Evolutionary conservation across 495 filamentous ascomycete genomes (phyloP).

Genomic region (Peziza echinospora): DNA sequence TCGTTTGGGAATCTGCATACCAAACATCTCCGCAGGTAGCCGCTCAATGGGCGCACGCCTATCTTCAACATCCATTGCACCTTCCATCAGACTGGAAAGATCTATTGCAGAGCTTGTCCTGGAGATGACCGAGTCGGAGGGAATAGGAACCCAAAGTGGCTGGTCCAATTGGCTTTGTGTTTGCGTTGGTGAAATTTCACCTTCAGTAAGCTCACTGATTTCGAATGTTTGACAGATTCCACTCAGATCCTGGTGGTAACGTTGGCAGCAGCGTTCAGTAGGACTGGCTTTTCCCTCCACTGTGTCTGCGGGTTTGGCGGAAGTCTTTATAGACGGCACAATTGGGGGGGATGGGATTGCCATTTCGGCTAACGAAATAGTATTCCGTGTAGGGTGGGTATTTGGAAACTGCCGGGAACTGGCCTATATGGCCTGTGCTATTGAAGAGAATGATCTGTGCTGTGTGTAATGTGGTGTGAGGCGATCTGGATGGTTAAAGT

Average conservation of each 20-base stretch:
- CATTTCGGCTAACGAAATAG: neutral
- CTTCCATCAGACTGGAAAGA: slow-evolving; percentile 3
- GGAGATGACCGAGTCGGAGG: slow-evolving; percentile 1
- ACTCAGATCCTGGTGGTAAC: neutral
- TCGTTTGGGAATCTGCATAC: no score
- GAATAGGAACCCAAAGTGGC: slow-evolving; percentile 3
- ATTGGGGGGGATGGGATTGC: no score
- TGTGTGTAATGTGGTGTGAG: neutral
- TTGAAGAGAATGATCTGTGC: no score
- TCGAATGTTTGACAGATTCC: neutral
- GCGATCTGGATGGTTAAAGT: neutral
- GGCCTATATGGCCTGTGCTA: neutral
- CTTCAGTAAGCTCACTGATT: slow-evolving; percentile 1
- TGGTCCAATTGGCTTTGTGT: slow-evolving; percentile 2
- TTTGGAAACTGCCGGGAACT: neutral
- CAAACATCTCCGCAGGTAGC: slow-evolving; percentile 19
- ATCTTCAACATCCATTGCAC: no score
- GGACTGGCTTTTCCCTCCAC: neutral
- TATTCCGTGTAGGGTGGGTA: neutral
- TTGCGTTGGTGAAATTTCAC: neutral
- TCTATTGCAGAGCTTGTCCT: slow-evolving; percentile 4
- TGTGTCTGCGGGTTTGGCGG: neutral
- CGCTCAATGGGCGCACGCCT: slow-evolving; percentile 16
- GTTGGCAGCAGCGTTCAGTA: neutral
- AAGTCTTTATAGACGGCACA: neutral